phyloP scores from a whole-genome alignment of 1,284 basidiomycete species.

The Tilletia caries region DNA sequence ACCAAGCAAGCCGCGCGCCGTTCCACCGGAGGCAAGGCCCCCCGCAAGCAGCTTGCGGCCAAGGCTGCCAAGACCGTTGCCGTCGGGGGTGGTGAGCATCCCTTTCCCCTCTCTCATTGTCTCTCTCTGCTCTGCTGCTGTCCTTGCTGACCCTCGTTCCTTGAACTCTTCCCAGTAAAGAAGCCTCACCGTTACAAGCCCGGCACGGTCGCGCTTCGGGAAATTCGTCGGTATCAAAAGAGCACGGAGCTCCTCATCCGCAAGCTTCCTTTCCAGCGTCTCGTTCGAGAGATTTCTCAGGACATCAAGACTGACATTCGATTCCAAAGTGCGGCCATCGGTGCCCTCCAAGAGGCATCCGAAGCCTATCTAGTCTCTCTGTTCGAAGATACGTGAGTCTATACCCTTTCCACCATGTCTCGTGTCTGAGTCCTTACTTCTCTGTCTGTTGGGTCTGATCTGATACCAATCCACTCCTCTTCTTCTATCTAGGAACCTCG shows the following conservation, averaged over 20 bases:
- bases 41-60: slow-evolving; percentile 64
- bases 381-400: slow-evolving; percentile 1
- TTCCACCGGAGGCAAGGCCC: no score
- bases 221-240: slow-evolving; percentile 91
- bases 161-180: slow-evolving; percentile 15
- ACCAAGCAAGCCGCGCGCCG: no score
- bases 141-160: slow-evolving; percentile 75
- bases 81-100: neutral
- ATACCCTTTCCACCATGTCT: neutral
- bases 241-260: slow-evolving; percentile 80
- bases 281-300: slow-evolving; percentile 61
- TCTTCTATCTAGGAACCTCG: slow-evolving; percentile 31
- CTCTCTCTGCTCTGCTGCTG: neutral
- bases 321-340: slow-evolving; percentile 11
- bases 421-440: no score
- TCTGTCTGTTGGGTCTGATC: slow-evolving; percentile 6
- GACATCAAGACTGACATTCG: slow-evolving; percentile 30
- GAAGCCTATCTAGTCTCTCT: slow-evolving; percentile 8
- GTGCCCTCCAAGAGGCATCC: neutral
- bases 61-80: slow-evolving; percentile 57
- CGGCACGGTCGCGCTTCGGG: slow-evolving; percentile 65
- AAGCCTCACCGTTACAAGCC: slow-evolving; percentile 40
- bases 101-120: no score
- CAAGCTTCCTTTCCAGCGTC: no score
- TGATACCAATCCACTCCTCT: slow-evolving; percentile 5